phyloP scores from a whole-genome alignment of 2,329 filamentous ascomycete species.

The Fusarium sp. region DNA sequence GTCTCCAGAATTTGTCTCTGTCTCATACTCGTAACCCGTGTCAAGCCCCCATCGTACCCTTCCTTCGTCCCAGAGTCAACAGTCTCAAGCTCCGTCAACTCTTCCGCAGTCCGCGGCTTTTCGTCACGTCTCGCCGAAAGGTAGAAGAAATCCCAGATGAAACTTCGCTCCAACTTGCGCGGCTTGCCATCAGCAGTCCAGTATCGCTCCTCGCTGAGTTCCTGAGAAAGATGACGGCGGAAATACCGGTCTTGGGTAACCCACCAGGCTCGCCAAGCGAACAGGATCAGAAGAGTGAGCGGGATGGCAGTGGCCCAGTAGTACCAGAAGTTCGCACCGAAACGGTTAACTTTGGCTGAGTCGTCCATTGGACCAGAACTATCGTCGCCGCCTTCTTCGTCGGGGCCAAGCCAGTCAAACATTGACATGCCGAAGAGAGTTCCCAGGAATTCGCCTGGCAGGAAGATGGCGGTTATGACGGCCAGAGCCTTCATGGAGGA shows the following conservation, averaged over 20 bases:
- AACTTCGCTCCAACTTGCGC: conserved; percentile 55
- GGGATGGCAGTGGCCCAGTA: conserved; percentile 60
- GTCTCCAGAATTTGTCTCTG: conserved; percentile 40
- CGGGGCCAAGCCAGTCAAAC: conserved; percentile 57
- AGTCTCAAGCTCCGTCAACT: conserved; percentile 34
- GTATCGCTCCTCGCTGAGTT: conserved; percentile 61
- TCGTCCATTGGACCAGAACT: not conserved
- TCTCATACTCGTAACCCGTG: conserved; percentile 24
- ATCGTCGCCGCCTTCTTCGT: conserved; percentile 45
- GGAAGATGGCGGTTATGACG: conserved; percentile 60
- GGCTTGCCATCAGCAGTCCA: conserved; percentile 59
- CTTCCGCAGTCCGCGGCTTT: conserved; percentile 28
- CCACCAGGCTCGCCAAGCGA: conserved; percentile 60
- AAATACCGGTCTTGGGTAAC: conserved; percentile 60
- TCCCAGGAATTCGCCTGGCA: conserved; percentile 59
- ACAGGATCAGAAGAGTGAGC: conserved; percentile 55
- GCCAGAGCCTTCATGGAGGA: conserved; percentile 61
- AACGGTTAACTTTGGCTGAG: conserved; percentile 33
- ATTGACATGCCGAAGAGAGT: conserved; percentile 60
- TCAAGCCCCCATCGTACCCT: not conserved
- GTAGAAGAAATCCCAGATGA: conserved; percentile 58
- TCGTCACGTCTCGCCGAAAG: conserved; percentile 51
- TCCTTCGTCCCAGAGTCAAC: conserved; percentile 34
- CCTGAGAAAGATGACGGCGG: conserved; percentile 56
- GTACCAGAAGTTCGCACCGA: conserved; percentile 58